A percentile compares a stretch with the other conserved stretches of the same genome.
Conservation (phyloP, 73 alveolate genomes). For the Blepharisma stoltei region DNA sequence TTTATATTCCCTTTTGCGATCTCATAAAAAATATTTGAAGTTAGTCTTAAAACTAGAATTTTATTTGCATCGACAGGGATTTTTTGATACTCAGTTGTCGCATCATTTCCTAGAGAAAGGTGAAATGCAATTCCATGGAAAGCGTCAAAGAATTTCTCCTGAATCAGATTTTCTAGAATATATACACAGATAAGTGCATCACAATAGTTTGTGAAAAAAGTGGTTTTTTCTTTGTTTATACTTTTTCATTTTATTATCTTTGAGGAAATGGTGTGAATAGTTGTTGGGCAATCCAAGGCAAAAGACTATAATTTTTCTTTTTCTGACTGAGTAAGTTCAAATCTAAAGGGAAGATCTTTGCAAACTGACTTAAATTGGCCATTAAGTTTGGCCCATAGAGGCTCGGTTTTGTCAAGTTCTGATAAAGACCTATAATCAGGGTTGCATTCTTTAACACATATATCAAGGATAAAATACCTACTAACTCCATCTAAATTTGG, state of each 20-base stretch:
- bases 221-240: background rate
- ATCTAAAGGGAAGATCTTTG: background rate
- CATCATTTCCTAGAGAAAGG: background rate
- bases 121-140: background rate
- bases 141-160: background rate
- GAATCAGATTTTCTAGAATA: background rate
- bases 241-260: background rate
- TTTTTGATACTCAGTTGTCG: background rate
- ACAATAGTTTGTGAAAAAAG: background rate
- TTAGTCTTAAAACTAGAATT: background rate
- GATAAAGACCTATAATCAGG: too few relatives aligned
- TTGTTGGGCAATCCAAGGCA: background rate
- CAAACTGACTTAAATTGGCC: background rate
- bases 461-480: too few relatives aligned
- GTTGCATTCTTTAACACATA: too few relatives aligned
- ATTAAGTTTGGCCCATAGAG: background rate
- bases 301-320: background rate
- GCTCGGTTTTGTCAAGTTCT: too few relatives aligned
- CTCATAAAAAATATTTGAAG: too few relatives aligned
- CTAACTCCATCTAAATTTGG: too few relatives aligned
- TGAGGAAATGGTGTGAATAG: background rate
- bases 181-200: background rate
- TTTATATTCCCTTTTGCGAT: too few relatives aligned
- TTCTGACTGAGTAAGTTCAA: background rate
- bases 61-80: background rate